Base-by-base conservation (phyloP, 2,329 filamentous ascomycete species). In the Arthrobotrys megalospora region DNA sequence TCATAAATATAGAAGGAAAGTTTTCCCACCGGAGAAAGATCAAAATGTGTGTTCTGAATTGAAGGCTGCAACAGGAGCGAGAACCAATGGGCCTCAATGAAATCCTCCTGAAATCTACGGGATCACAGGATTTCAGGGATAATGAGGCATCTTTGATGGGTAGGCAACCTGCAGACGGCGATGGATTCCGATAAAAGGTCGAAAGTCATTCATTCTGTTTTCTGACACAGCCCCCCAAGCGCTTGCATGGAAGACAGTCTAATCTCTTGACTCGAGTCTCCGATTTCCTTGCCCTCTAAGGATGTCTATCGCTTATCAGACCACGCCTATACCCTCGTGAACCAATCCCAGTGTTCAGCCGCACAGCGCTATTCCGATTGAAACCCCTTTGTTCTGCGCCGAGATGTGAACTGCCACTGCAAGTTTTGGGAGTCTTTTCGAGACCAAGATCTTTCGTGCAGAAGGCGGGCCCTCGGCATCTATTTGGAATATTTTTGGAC, bases 291-390 rank as follows among this genome's bases (percentile, higher is more conserved):
- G 11, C 34, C 11, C 14, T 60, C 34, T 60, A 24, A 10, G 24
- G 55, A 24, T 43, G 24, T 48, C 48, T 70, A 50, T 70, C 50
- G 50, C 67, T 64, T 53, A 55, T 71, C 55, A 71, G 55, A 43
- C 55, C 47, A 71, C 8, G 28, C 28, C 24, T 10, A 53, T 63
- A 38, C 12, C 41, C 36, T 48, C 48, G 38, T 58, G 50, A 43
- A 43, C 64, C 24, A 69, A 60, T 69, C 55, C 55, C 28, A 53
- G 24, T 11, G n/a, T 53, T 71, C 67, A 71, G 67, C 67, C 67
- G 67, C 67, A 71, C 50, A 19, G 41, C 21, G 34, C 55, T 71
- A 62, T 36, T 45, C 41, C 19, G 36, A 58, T 62, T 53, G 41
- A 43, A 70, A 36, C 52, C 41, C 43, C 43, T 64, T 55, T 32